phyloP scores from a whole-genome alignment of 768 basidiomycete genomes.

The Daedalea quercina region DNA sequence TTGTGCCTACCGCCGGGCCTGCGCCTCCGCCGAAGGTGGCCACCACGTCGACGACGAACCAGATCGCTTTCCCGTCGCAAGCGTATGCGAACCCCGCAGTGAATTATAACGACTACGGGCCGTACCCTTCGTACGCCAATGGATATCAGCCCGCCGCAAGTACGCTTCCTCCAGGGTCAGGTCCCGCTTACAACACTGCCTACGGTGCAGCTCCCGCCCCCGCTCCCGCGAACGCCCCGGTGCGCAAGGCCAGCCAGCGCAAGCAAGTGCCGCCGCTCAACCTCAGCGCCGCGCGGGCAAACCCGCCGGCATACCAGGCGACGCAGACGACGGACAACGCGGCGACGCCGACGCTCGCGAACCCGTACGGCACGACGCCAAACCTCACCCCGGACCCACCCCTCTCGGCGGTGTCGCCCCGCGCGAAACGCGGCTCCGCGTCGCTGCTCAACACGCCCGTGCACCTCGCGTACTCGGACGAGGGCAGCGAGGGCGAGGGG shows the following conservation, averaged over 20 bases:
- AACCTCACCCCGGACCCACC: neutral
- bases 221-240: neutral
- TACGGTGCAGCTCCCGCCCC: neutral
- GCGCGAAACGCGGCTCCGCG: slow-evolving; percentile 4
- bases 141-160: neutral
- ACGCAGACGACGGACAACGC: neutral
- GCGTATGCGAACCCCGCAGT: neutral
- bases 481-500: neutral
- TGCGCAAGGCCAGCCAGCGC: neutral
- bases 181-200: neutral
- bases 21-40: neutral
- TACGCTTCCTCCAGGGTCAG: neutral
- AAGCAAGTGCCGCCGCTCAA: neutral
- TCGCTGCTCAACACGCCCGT: slow-evolving; percentile 16
- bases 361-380: neutral
- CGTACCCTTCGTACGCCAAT: slow-evolving; percentile 1
- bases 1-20: slow-evolving; percentile 1
- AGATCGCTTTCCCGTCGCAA: neutral
- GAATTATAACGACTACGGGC: neutral
- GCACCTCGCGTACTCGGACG: slow-evolving; percentile 1
- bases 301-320: slow-evolving; percentile 3
- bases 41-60: slow-evolving; percentile 5
- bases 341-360: neutral
- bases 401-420: neutral
- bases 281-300: neutral